Evolutionary conservation across 129 eudicot genomes (phyloP).

Genomic region (Artemisia annua): DNA sequence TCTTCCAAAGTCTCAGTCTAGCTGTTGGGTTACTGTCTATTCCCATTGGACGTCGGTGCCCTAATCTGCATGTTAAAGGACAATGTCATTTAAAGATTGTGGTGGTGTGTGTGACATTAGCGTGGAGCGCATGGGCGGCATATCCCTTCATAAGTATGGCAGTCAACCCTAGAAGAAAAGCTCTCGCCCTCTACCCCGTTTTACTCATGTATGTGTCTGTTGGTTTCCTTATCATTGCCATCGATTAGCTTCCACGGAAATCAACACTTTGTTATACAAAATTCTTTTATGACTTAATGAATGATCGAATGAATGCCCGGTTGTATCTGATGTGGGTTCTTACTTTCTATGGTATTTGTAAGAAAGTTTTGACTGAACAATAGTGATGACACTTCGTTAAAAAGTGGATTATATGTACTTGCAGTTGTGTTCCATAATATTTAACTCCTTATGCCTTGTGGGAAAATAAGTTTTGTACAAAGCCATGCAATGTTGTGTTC

Average conservation of each 20-base stretch:
- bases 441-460: no score
- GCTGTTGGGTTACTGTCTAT: constrained; percentile 91
- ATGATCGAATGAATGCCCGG: background rate
- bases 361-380: constrained; percentile 22
- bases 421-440: no score
- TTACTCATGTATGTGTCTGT: constrained; percentile 96
- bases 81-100: constrained; percentile 70
- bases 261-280: constrained; percentile 13
- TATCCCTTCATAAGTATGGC: constrained; percentile 97
- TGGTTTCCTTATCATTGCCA: constrained; percentile 93
- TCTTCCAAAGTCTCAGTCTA: constrained; percentile 93
- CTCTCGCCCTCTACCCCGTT: constrained; percentile 94
- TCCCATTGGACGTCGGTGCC: constrained; percentile 91
- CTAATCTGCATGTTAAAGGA: constrained; percentile 82
- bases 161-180: constrained; percentile 89
- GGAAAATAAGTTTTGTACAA: no score
- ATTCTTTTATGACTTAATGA: constrained; percentile 20
- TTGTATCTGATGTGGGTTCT: constrained; percentile 5
- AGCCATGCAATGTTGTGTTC: no score
- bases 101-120: constrained; percentile 77
- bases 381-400: background rate
- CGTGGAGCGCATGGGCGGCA: constrained; percentile 99
- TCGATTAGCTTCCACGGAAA: constrained; percentile 45
- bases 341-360: constrained; percentile 16
- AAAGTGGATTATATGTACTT: no score